phyloP scores from a whole-genome alignment of 495 filamentous ascomycete genomes.

The Talaromyces proteolyticus region DNA sequence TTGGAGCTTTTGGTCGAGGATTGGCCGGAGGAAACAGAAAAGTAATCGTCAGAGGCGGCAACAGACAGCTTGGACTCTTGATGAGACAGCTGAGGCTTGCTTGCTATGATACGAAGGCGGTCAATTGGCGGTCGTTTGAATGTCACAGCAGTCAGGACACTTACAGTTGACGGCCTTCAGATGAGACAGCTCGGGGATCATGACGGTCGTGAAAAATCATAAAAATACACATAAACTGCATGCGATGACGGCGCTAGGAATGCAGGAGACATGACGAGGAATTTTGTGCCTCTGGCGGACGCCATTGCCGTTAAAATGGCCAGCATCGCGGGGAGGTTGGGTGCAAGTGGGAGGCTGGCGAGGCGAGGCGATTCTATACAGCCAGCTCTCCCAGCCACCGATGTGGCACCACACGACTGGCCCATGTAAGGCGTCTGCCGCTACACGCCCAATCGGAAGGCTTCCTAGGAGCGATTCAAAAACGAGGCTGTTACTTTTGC shows the following conservation, averaged over 20 bases:
- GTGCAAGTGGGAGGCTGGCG: neutral
- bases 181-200: constrained; percentile 27
- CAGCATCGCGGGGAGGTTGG: constrained; percentile 12
- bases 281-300: constrained; percentile 13
- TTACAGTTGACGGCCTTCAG: constrained; percentile 32
- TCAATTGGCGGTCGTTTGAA: neutral
- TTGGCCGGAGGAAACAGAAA: constrained; percentile 50
- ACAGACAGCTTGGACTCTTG: constrained; percentile 53
- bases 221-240: constrained; percentile 16
- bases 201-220: constrained; percentile 20
- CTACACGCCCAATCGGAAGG: neutral
- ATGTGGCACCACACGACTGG: neutral
- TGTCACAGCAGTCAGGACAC: constrained; percentile 3
- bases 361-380: neutral
- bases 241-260: constrained; percentile 15
- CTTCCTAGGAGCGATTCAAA: no score
- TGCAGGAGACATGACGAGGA: constrained; percentile 9
- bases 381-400: constrained; percentile 1
- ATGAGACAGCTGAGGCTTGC: constrained; percentile 47
- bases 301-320: neutral
- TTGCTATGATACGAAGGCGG: constrained; percentile 30
- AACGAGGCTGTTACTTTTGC: no score
- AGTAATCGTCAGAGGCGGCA: constrained; percentile 63
- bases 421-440: neutral
- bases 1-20: constrained; percentile 40